Conservation (phyloP, 75 land plant genomes). For the Adiantum capillusveneris region DNA sequence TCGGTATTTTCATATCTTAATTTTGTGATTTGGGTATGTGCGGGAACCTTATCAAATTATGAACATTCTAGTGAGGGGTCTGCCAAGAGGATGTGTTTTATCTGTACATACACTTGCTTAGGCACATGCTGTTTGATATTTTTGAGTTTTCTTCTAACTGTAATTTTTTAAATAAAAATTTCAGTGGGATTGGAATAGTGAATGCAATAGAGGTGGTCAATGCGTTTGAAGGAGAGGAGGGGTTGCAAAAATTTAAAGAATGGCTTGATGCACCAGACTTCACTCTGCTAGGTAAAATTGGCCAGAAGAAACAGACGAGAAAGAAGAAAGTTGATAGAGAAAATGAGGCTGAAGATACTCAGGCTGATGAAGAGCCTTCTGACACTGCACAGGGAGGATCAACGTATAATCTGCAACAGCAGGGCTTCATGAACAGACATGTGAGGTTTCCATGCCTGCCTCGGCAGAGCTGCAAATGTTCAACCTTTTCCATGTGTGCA, state of each 20-base stretch:
- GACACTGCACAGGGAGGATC: slow-evolving; percentile 7
- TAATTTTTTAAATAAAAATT: too few species aligned
- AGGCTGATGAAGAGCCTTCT: slow-evolving; percentile 3
- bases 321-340: slow-evolving; percentile 7
- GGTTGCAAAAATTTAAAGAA: slow-evolving; percentile 67
- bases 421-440: slow-evolving; percentile 84
- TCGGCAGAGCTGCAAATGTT: too few species aligned
- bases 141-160: too few species aligned
- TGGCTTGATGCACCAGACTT: slow-evolving; percentile 95
- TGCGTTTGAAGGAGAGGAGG: slow-evolving; percentile 92
- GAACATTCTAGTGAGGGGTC: too few species aligned
- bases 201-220: slow-evolving; percentile 97
- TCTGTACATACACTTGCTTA: too few species aligned
- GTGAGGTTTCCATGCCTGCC: slow-evolving; percentile 43
- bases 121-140: too few species aligned
- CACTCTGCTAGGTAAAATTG: slow-evolving; percentile 44
- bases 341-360: slow-evolving; percentile 8
- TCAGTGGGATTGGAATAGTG: slow-evolving; percentile 97
- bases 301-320: slow-evolving; percentile 24
- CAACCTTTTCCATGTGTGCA: too few species aligned
- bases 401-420: slow-evolving; percentile 20
- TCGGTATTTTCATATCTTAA: too few species aligned
- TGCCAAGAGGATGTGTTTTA: too few species aligned
- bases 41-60: too few species aligned
- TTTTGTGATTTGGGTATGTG: too few species aligned